Evolutionary conservation across 768 basidiomycete genomes (phyloP).

Genomic region (Boletus vermiculosoides): DNA sequence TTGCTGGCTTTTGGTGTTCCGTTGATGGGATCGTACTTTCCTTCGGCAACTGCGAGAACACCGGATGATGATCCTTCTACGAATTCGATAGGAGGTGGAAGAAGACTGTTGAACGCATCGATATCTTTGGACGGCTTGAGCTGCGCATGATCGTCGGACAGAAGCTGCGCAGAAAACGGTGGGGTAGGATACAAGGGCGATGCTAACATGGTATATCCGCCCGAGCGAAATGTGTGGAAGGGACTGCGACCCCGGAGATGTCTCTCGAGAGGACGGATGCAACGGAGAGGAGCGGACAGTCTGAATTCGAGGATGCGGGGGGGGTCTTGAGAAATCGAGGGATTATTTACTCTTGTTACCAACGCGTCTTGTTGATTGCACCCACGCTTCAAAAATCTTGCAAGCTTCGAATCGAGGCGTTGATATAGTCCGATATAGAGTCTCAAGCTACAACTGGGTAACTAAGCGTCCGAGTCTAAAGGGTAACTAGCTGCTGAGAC

Average conservation of each 20-base stretch:
- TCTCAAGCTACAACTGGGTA: not conserved
- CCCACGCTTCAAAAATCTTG: not conserved
- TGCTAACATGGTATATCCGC: slow-evolving; percentile 56
- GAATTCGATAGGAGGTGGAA: slow-evolving; percentile 80
- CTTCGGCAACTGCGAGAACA: slow-evolving; percentile 64
- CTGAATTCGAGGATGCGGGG: slow-evolving; percentile 2
- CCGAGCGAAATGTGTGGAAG: slow-evolving; percentile 4
- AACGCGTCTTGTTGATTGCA: slow-evolving; percentile 17
- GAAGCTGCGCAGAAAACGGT: slow-evolving; percentile 50
- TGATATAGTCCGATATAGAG: slow-evolving; percentile 1
- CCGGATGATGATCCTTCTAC: slow-evolving; percentile 83
- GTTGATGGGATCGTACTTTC: slow-evolving; percentile 83
- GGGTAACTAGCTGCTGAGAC: not conserved
- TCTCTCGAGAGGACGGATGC: slow-evolving; percentile 6
- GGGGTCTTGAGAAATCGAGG: slow-evolving; percentile 13
- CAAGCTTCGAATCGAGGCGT: not conserved
- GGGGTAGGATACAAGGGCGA: slow-evolving; percentile 57
- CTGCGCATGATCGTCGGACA: slow-evolving; percentile 50
- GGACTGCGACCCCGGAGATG: not conserved
- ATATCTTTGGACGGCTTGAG: slow-evolving; percentile 68
- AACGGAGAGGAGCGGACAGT: slow-evolving; percentile 18
- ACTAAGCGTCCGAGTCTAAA: slow-evolving; percentile 3
- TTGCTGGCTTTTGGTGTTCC: slow-evolving; percentile 54
- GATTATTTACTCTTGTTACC: slow-evolving; percentile 30
- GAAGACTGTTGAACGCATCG: slow-evolving; percentile 73